phyloP scores from a whole-genome alignment of 352 stramenopile species.

The Pythium myriotylum region DNA sequence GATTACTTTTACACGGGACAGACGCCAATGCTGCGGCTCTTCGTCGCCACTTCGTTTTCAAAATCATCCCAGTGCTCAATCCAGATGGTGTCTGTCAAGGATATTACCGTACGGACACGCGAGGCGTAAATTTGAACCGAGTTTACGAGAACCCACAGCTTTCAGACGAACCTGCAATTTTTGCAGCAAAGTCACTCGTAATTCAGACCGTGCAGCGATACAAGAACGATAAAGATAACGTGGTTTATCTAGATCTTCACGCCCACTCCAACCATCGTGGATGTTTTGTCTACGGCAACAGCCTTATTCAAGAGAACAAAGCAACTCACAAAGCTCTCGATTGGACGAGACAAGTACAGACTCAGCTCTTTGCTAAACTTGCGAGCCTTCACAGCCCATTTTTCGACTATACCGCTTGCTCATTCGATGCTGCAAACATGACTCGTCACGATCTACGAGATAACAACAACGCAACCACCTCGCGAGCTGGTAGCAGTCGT shows the following conservation, averaged over 20 bases:
- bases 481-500: constrained; percentile 69
- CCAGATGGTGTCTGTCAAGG: constrained; percentile 86
- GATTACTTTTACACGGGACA: constrained; percentile 45
- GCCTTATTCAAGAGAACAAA: constrained; percentile 37
- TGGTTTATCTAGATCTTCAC: constrained; percentile 91
- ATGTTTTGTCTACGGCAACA: constrained; percentile 92
- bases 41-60: constrained; percentile 69
- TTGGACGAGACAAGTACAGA: constrained; percentile 62
- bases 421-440: constrained; percentile 88
- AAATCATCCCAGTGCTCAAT: constrained; percentile 86
- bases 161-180: constrained; percentile 64
- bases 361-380: constrained; percentile 81
- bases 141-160: constrained; percentile 71
- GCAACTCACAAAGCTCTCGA: constrained; percentile 16
- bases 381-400: constrained; percentile 70
- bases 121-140: constrained; percentile 90
- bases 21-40: constrained; percentile 54
- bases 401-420: constrained; percentile 88
- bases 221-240: constrained; percentile 28
- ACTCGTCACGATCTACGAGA: constrained; percentile 52
- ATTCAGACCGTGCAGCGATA: constrained; percentile 36
- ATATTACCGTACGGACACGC: constrained; percentile 86
- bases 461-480: constrained; percentile 57
- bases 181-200: constrained; percentile 59
- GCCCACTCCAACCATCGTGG: constrained; percentile 88